phyloP scores from a whole-genome alignment of 331 rosid species.

The Cydonia oblonga region DNA sequence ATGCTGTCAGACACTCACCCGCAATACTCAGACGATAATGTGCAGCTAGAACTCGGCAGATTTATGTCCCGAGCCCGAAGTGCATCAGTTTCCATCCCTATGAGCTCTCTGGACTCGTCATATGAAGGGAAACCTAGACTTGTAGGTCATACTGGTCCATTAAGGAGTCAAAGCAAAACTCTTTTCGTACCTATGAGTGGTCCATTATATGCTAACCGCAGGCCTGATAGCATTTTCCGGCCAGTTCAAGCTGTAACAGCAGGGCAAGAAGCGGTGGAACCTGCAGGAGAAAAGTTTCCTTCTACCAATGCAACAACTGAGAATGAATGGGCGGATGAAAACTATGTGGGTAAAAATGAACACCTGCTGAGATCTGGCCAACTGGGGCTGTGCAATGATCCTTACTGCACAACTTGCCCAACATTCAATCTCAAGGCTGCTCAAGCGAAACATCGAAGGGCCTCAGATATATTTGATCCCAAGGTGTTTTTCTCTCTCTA shows the following conservation, averaged over 20 bases:
- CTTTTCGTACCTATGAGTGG: slow-evolving; percentile 58
- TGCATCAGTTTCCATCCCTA: slow-evolving; percentile 52
- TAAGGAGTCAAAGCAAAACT: slow-evolving; percentile 35
- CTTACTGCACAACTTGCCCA: slow-evolving; percentile 87
- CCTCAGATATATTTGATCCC: slow-evolving; percentile 38
- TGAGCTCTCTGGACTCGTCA: slow-evolving; percentile 29
- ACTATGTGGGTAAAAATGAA: slow-evolving; percentile 37
- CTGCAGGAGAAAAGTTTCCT: slow-evolving; percentile 26
- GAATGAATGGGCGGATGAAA: slow-evolving; percentile 29
- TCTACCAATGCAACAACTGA: slow-evolving; percentile 11
- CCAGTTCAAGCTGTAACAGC: slow-evolving; percentile 19
- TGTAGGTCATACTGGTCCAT: slow-evolving; percentile 78
- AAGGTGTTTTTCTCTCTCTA: slow-evolving; percentile 34
- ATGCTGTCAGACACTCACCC: slow-evolving; percentile 35
- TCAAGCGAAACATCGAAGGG: slow-evolving; percentile 28
- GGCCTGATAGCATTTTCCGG: slow-evolving; percentile 26
- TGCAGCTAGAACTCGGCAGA: slow-evolving; percentile 24
- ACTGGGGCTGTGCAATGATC: slow-evolving; percentile 84
- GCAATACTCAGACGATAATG: slow-evolving; percentile 22
- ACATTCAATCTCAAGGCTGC: slow-evolving; percentile 35
- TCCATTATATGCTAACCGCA: slow-evolving; percentile 32
- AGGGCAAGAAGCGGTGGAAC: slow-evolving; percentile 26
- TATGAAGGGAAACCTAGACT: slow-evolving; percentile 36
- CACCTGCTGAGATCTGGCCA: slow-evolving; percentile 80
- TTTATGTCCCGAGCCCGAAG: slow-evolving; percentile 35